Base-by-base conservation (phyloP, 1,139 yeast genomes). In the Blastobotrys buckinghamii region DNA sequence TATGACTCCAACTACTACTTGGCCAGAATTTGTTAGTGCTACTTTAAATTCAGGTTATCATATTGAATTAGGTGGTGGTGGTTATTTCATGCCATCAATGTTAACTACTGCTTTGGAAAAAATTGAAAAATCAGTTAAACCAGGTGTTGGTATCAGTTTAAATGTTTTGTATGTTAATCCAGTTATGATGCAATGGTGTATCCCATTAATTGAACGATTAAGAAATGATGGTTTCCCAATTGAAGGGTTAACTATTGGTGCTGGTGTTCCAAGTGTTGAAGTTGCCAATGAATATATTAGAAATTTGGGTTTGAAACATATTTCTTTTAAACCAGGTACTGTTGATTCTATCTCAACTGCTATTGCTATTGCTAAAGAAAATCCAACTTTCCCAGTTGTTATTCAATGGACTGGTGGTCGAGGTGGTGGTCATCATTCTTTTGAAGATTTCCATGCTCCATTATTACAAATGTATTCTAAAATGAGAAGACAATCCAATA, bases 371-470 rank as follows among this genome's bases (percentile, higher is more conserved):
- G 98, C 99, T 46, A 89, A 87, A 68, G 90, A 95, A 47, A 95
- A 90, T 72, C 98, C 98, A 59, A 73, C 68, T 54, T 92, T 94
- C 89, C 98, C 98, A 57, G 87, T 92, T 63, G 90, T 92, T 51
- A 75, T 92, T 62, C 98, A 92, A 77, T 92, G 99, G 99, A 92
- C 99, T 56, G 98, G 97, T 78, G 99, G 99, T 69, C 90, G 99
- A 79, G 99, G 97, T 74, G 99, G 99, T 78, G 99, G 99, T 65
- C 99, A 92, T 70, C 99, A 92, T 72, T 90, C 97, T 50, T 92
- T 82, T 66, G 99, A 92, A 76, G 98, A 92, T 73, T 89, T 90
- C 94, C 98, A 92, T 70, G 92, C 90, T 65, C 98, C 98, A 60
- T 79, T 92, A 61, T 74, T 92, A 65, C 96, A 88, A 70, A 92